Evolutionary conservation across 495 filamentous ascomycete species (phyloP), one percentile per base, ranked within the genome.

Genomic region (Aspergillus haitiensis): DNA sequence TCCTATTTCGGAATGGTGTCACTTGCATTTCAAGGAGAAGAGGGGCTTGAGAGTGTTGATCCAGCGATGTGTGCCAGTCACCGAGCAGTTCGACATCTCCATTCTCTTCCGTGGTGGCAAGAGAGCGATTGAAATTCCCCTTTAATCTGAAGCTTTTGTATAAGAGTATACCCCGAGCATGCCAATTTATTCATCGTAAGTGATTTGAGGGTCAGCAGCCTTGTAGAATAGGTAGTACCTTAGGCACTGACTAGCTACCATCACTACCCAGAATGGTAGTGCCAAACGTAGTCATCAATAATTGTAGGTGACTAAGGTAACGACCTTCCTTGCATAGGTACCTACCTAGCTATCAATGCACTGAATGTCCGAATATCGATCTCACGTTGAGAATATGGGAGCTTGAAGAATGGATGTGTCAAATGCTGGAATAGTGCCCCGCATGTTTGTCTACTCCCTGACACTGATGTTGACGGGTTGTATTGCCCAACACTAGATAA

Each of bases 1-100:
- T 89, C 88, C 1, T 96, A 90, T 71, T 85, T 98, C 53, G 94
- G 93, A 4, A 82, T 98, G 39, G 86, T 92, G 0, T 86, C 86
- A 4, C 75, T 98, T 21, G 86, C 85, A 0, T 81, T 83, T 12
- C 82, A 91, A 71, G 81, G 81, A 8, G 84, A 90, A 78, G 68
- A 76, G 53, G 76, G 86, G 0, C 58, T 93, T 32, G 81, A 78
- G 35, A 63, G 66, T 16, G 75, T 91, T n/a, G 91, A 96, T 70
- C 76, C 88, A 10, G 78, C 80, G 7, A 69, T 93, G 42, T 92
- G 89, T 63, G 75, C 90, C 39, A 89, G 86, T 51, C 60, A 72
- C 15, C 70, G 75, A 39, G 71, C 76, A 10, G 67, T 71, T 31
- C 72, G 71, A 55, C 74, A 78, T 52, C 60, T 84, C 27, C 71